Evolutionary conservation across 139 green algal species (phyloP).

Genomic region (Chlorella sp.): DNA sequence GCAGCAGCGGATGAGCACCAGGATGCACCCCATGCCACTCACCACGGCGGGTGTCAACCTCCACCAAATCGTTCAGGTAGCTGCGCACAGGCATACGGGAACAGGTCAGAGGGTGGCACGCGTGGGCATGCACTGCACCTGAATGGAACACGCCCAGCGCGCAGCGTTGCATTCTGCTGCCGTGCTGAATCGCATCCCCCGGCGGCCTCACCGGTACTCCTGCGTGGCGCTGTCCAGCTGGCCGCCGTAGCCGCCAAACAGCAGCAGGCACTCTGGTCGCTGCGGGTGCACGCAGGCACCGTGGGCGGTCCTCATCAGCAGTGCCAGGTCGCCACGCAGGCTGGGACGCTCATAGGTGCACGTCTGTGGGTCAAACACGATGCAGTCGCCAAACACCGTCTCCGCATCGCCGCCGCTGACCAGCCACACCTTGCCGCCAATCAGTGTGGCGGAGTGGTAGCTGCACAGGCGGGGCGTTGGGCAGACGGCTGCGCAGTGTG

Average conservation of each 20-base stretch:
- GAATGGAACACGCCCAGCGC: neutral
- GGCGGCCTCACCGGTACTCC: neutral
- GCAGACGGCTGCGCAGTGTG: too few relatives aligned
- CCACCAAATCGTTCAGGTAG: conserved; percentile 38
- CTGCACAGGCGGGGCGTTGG: neutral
- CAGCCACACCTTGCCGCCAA: conserved; percentile 38
- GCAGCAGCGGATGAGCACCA: too few relatives aligned
- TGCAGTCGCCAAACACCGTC: neutral
- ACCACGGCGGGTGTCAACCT: conserved; percentile 20
- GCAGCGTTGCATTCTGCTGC: neutral
- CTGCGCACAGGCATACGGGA: neutral
- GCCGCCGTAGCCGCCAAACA: conserved; percentile 42
- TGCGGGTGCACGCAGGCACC: conserved; percentile 37
- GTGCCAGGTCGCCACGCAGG: conserved; percentile 8
- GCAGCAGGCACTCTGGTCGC: conserved; percentile 4
- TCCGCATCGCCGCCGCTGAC: conserved; percentile 22
- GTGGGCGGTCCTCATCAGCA: conserved; percentile 41
- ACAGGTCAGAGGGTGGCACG: neutral
- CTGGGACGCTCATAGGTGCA: neutral
- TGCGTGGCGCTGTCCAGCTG: neutral
- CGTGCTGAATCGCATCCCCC: neutral
- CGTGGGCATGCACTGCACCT: neutral
- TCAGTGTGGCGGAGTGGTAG: conserved; percentile 43
- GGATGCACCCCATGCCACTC: too few relatives aligned
- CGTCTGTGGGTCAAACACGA: conserved; percentile 2